Conservation (phyloP, 306 rosid genomes). For the Prunus davidiana region DNA sequence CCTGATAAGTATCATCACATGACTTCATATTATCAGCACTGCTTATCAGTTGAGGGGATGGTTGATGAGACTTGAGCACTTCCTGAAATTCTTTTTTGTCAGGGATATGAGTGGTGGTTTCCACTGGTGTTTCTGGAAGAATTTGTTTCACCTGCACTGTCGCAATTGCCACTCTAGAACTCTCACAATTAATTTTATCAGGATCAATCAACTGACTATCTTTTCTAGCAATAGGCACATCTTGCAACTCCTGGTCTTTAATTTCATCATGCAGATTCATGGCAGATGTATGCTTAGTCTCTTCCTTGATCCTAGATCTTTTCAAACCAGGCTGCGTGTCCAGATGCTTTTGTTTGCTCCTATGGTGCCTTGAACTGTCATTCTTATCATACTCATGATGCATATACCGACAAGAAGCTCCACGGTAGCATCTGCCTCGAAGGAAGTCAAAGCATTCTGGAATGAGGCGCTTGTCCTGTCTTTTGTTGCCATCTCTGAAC, state of each 20-base stretch:
- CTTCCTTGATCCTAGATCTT: constrained; percentile 37
- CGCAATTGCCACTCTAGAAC: constrained; percentile 37
- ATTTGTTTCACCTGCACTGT: constrained; percentile 29
- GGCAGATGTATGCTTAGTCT: constrained; percentile 23
- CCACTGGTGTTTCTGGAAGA: constrained; percentile 25
- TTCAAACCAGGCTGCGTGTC: constrained; percentile 39
- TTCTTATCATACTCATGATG: constrained; percentile 67
- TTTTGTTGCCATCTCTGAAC: constrained; percentile 46
- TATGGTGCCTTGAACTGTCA: constrained; percentile 53
- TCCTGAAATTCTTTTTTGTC: constrained; percentile 30
- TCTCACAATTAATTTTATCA: constrained; percentile 28
- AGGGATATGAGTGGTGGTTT: constrained; percentile 20
- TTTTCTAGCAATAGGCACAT: constrained; percentile 15
- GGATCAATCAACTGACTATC: constrained; percentile 32
- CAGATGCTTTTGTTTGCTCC: constrained; percentile 46
- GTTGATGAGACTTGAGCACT: constrained; percentile 33
- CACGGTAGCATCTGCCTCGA: constrained; percentile 79
- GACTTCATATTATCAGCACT: constrained; percentile 32
- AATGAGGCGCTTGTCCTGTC: constrained; percentile 52
- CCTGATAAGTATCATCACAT: constrained; percentile 34
- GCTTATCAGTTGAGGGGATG: constrained; percentile 27
- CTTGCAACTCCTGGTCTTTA: constrained; percentile 42
- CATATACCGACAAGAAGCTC: constrained; percentile 69
- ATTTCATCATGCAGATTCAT: constrained; percentile 36
- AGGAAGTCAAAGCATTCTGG: constrained; percentile 64